phyloP scores from a whole-genome alignment of 441 rosid species.

The Syzygium syzygioides region DNA sequence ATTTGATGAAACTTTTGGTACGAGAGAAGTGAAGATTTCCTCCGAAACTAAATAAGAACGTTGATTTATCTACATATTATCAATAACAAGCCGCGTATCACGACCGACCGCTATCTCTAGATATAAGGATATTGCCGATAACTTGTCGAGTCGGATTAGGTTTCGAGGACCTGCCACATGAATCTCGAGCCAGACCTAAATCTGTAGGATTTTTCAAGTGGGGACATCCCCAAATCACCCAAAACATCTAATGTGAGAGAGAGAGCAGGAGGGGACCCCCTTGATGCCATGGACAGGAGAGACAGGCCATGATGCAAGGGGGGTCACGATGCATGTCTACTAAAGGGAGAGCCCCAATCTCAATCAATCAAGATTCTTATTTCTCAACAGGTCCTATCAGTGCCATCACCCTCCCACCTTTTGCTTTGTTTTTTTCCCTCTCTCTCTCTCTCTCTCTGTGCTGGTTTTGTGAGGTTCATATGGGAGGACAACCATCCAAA shows the following conservation, averaged over 20 bases:
- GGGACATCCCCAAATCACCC: neutral
- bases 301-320: conserved; percentile 45
- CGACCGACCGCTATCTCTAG: neutral
- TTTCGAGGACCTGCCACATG: neutral
- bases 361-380: conserved; percentile 32
- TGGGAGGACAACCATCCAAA: neutral
- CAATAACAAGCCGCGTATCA: neutral
- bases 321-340: conserved; percentile 48
- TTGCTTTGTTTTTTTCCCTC: neutral
- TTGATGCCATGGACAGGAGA: conserved; percentile 17
- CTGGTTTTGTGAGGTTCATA: neutral
- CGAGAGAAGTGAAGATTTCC: neutral
- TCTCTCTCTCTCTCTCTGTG: neutral
- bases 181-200: neutral
- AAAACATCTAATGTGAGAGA: neutral
- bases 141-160: neutral
- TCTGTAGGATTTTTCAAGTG: neutral
- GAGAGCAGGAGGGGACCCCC: neutral
- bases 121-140: neutral
- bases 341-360: conserved; percentile 43
- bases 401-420: neutral
- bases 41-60: neutral
- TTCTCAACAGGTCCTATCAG: conserved; percentile 1
- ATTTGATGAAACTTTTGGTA: neutral
- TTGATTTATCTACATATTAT: neutral